Conservation (phyloP, 1,284 basidiomycete species). For the Ustilago bromivora region DNA sequence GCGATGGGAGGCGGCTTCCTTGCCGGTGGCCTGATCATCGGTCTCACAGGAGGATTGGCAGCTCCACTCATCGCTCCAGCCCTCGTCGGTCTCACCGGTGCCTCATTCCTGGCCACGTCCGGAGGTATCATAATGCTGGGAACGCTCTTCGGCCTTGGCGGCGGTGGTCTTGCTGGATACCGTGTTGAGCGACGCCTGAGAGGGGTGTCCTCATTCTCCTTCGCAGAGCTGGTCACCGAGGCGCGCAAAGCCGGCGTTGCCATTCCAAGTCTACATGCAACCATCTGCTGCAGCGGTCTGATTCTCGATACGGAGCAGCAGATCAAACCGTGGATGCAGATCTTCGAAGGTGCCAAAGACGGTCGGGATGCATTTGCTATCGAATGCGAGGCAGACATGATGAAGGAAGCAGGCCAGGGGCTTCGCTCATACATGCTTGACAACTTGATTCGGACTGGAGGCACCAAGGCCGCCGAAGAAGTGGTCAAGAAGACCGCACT, state of each 20-base stretch:
- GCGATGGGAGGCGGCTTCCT: conserved; percentile 60
- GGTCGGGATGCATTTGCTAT: conserved; percentile 60
- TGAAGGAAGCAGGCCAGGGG: conserved; percentile 54
- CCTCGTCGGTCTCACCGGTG: conserved; percentile 60
- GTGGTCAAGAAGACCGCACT: conserved; percentile 74
- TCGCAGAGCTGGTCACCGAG: conserved; percentile 49
- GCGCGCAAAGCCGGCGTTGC: conserved; percentile 50
- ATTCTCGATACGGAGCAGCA: conserved; percentile 55
- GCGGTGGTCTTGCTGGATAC: conserved; percentile 65
- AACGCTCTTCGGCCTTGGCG: conserved; percentile 62
- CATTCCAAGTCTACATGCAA: conserved; percentile 63
- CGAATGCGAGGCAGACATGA: conserved; percentile 56
- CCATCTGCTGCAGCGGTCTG: conserved; percentile 61
- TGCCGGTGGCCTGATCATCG: conserved; percentile 58
- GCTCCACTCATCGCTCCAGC: conserved; percentile 63
- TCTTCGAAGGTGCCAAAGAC: conserved; percentile 46
- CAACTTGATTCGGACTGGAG: conserved; percentile 50
- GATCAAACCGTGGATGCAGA: conserved; percentile 42
- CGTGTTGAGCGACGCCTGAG: conserved; percentile 55
- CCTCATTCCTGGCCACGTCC: conserved; percentile 58
- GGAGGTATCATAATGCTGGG: conserved; percentile 64
- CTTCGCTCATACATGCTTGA: conserved; percentile 57
- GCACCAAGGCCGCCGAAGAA: conserved; percentile 66
- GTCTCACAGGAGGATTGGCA: conserved; percentile 61
- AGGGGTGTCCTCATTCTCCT: conserved; percentile 53